Conservation (phyloP, 768 basidiomycete species). For the Lanmaoa rubissima region DNA sequence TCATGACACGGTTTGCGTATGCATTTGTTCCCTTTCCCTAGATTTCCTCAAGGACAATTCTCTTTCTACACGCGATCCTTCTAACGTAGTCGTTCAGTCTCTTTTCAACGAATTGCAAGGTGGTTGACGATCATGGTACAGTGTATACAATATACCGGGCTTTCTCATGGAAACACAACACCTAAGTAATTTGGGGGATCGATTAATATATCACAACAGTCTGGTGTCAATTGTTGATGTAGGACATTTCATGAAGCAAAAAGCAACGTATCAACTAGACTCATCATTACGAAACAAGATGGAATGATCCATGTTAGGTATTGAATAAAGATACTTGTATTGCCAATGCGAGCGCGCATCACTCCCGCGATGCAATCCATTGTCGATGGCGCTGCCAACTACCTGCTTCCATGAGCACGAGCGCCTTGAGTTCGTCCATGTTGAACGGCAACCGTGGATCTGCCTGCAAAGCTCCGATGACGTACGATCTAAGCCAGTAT, state of each 20-base stretch:
- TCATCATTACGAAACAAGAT: background rate
- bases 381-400: slow-evolving; percentile 43
- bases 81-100: too few species aligned
- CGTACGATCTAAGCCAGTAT: slow-evolving; percentile 37
- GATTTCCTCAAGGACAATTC: too few species aligned
- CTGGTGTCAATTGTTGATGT: too few species aligned
- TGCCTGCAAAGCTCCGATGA: slow-evolving; percentile 41
- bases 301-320: background rate
- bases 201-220: background rate
- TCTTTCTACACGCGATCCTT: too few species aligned
- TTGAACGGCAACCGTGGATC: slow-evolving; percentile 39
- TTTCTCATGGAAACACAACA: too few species aligned
- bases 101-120: too few species aligned
- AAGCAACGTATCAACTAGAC: background rate
- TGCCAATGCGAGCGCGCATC: background rate
- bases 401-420: slow-evolving; percentile 39
- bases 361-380: slow-evolving; percentile 34
- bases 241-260: background rate
- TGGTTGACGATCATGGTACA: too few species aligned
- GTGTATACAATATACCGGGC: too few species aligned
- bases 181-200: background rate
- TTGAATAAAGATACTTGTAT: background rate
- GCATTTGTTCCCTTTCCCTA: too few species aligned
- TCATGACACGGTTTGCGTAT: too few species aligned
- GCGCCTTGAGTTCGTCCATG: slow-evolving; percentile 31